Percentiles rank a stretch among this genome's conserved stretches.
phyloP scores from a whole-genome alignment of 129 eudicot species.

The Chrysanthemum makinoi region DNA sequence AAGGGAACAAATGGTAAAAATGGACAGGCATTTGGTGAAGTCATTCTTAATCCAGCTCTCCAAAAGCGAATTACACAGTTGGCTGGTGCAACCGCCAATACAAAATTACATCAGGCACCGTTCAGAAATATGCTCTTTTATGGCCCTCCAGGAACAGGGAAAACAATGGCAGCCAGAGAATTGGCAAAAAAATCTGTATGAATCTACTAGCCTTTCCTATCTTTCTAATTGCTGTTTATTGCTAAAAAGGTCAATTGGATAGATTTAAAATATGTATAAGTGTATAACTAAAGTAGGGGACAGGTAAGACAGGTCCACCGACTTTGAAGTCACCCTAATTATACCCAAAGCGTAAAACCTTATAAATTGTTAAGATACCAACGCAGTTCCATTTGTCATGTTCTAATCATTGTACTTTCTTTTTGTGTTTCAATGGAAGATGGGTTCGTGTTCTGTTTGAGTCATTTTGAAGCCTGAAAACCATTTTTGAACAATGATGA shows the following conservation, averaged over 20 bases:
- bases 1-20: constrained; percentile 36
- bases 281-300: too few species aligned
- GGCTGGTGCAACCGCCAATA: constrained; percentile 94
- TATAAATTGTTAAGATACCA: too few species aligned
- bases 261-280: too few species aligned
- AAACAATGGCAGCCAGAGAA: constrained; percentile 98
- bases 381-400: too few species aligned
- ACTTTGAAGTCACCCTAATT: too few species aligned
- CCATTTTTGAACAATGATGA: too few species aligned
- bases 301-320: too few species aligned
- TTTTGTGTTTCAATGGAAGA: too few species aligned
- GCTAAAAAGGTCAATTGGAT: not conserved
- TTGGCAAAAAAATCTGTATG: constrained; percentile 91
- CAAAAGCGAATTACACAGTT: constrained; percentile 85
- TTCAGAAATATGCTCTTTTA: constrained; percentile 93
- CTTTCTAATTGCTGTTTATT: not conserved
- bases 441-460: too few species aligned
- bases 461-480: too few species aligned
- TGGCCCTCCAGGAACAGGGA: constrained; percentile 99
- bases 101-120: constrained; percentile 95
- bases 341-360: too few species aligned
- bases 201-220: constrained; percentile 10
- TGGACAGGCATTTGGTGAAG: constrained; percentile 93
- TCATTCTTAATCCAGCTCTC: constrained; percentile 80
- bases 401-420: too few species aligned